Evolutionary conservation across 2,329 filamentous ascomycete genomes (phyloP), one percentile per base, ranked within the genome.

Genomic region (Xylaria multiplex): DNA sequence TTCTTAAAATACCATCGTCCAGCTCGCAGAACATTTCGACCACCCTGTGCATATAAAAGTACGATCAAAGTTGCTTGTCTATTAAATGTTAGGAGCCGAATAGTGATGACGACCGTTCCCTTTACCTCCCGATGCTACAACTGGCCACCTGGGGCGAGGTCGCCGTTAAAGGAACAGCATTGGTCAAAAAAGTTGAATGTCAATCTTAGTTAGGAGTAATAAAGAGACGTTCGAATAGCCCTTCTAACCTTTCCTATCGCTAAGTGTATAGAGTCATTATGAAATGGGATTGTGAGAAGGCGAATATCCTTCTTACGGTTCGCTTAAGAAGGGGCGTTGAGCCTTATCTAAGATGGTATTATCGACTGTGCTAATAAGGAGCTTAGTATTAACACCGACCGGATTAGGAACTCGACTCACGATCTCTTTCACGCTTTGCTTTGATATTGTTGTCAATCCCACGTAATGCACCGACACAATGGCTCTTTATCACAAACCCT

Each of bases 401-500:
- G 75, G 72, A 76, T 73, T 57, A 55, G 73, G 73, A 69, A 72
- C 43, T 42, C 19, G 9, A 49, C 48, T 61, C 53, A 71, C 60
- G 40, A 45, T 37, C 49, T 66, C 69, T 73, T 75, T 67, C 65
- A 71, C 37, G 3, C 5, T 54, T 54, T 62, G 69, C 70, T 75
- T 75, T 75, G 72, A 71, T 32, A 68, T 72, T 75, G 62, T 72
- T 67, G 48, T 37, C 55, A 58, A 35, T 58, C 59, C 11, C 50
- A 52, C 57, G 62, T 58, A 40, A 65, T 61, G 40, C 27, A 53
- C 6, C 11, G 16, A 55, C 35, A 76, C 72, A 76, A 77, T 74
- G 71, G 64, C 50, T 71, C 75, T 76, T 77, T 76, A 75, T 77
- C 50, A 62, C 27, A 24, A 14, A 8, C 62, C 14, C 55, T 58